A percentile compares a stretch with the other conserved stretches of the same genome.
phyloP scores from a whole-genome alignment of 2,329 filamentous ascomycete genomes.

The Diaporthe ilicicola region DNA sequence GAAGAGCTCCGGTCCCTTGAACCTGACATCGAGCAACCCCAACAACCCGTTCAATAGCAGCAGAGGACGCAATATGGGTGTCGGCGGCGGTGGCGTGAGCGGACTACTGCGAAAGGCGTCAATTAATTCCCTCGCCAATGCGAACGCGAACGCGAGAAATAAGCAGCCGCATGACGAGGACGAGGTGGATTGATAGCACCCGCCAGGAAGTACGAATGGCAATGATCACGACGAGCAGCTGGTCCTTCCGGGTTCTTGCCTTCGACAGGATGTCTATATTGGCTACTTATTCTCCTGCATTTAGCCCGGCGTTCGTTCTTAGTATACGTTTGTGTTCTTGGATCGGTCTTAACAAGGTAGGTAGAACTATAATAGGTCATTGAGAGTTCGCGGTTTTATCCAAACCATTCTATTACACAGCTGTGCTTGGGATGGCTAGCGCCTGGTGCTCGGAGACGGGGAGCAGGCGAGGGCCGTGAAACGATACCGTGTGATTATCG shows the following conservation, averaged over 20 bases:
- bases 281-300: constrained; percentile 19
- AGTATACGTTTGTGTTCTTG: neutral
- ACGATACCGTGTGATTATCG: neutral
- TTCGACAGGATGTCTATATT: neutral
- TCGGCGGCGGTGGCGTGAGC: constrained; percentile 50
- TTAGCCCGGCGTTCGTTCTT: constrained; percentile 22
- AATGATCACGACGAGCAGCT: neutral
- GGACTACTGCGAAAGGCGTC: constrained; percentile 50
- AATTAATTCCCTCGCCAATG: constrained; percentile 32
- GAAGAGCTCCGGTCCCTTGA: constrained; percentile 45
- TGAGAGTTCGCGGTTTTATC: neutral
- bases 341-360: neutral
- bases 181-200: constrained; percentile 38
- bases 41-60: constrained; percentile 53
- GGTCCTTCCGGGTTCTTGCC: neutral
- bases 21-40: constrained; percentile 53
- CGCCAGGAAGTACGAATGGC: neutral
- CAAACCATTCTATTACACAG: too few relatives aligned
- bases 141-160: constrained; percentile 38
- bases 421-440: neutral
- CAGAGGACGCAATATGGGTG: constrained; percentile 45
- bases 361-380: neutral
- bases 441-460: neutral
- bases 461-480: neutral
- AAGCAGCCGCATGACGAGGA: constrained; percentile 39